Evolutionary conservation across 116 monocot species (phyloP).

Genomic region (Dioscorea cayenensis): DNA sequence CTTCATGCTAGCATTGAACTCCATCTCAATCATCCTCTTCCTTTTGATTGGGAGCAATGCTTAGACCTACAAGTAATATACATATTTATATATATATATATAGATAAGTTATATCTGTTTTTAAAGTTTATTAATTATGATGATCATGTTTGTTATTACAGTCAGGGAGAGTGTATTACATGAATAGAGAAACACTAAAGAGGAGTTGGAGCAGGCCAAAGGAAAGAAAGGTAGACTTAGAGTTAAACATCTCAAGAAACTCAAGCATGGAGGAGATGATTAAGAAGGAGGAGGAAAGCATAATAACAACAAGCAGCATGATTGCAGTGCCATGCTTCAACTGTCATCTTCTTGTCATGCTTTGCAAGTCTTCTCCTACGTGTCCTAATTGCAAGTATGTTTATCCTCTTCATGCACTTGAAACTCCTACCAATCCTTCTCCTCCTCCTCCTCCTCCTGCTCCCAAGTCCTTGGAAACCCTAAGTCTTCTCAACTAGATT

Average conservation of each 20-base stretch:
- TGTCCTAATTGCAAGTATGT: conserved; percentile 93
- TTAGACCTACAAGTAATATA: conserved; percentile 72
- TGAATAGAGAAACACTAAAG: conserved; percentile 77
- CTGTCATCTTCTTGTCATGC: conserved; percentile 93
- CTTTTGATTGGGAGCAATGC: conserved; percentile 97
- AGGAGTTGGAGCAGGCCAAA: conserved; percentile 73
- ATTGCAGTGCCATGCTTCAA: conserved; percentile 66
- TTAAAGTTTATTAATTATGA: neutral
- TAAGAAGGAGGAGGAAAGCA: neutral
- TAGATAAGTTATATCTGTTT: neutral
- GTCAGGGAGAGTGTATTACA: conserved; percentile 91
- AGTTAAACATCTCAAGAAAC: conserved; percentile 66
- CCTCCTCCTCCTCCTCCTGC: conserved; percentile 12
- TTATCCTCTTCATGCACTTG: conserved; percentile 31
- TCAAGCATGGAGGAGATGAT: neutral
- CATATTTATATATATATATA: neutral
- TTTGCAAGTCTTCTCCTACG: conserved; percentile 71
- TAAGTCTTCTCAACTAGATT: conserved; percentile 77
- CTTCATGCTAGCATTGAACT: conserved; percentile 51
- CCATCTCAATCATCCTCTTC: conserved; percentile 71
- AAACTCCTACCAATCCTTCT: neutral
- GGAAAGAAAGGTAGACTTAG: conserved; percentile 62
- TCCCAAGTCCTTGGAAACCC: conserved; percentile 54
- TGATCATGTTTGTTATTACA: conserved; percentile 20
- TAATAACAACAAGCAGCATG: conserved; percentile 39